Evolutionary conservation across 1,284 basidiomycete genomes (phyloP).

Genomic region (Lignosus rhinocerotis): DNA sequence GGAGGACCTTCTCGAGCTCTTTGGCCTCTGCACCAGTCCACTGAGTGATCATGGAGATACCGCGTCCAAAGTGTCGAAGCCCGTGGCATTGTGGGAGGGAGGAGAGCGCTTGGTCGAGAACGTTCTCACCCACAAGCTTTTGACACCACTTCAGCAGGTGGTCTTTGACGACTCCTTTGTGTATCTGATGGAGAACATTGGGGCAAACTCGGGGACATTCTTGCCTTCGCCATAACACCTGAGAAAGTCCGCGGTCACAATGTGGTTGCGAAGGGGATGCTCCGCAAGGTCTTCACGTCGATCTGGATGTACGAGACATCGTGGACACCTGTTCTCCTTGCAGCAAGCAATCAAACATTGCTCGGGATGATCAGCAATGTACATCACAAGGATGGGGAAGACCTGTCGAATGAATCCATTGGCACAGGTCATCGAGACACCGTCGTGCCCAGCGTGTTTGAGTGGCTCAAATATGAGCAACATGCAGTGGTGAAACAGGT

Average conservation of each 20-base stretch:
- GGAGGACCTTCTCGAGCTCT: constrained; percentile 29
- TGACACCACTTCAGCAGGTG: constrained; percentile 31
- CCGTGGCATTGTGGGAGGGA: constrained; percentile 19
- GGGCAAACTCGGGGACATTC: neutral
- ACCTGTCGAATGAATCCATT: constrained; percentile 20
- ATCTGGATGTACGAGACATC: constrained; percentile 5
- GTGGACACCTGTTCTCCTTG: constrained; percentile 25
- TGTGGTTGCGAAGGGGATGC: neutral
- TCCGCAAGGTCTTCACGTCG: neutral
- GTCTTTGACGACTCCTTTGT: constrained; percentile 33
- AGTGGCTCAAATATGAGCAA: constrained; percentile 19
- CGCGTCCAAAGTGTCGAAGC: constrained; percentile 29
- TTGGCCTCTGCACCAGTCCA: constrained; percentile 30
- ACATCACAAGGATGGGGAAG: too few species aligned
- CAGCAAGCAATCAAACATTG: constrained; percentile 29
- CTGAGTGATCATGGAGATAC: constrained; percentile 28
- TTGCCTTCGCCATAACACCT: neutral
- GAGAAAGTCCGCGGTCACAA: neutral
- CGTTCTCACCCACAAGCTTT: constrained; percentile 22
- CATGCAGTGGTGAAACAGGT: constrained; percentile 31
- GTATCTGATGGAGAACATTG: constrained; percentile 21
- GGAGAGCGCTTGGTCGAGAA: constrained; percentile 27
- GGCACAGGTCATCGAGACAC: constrained; percentile 24
- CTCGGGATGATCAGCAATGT: constrained; percentile 32
- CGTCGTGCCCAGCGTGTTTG: constrained; percentile 20